A percentile compares a stretch with the other conserved stretches of the same genome.
Evolutionary conservation across 75 land plant species (phyloP).

Genomic region (Sequoia sempervirens): DNA sequence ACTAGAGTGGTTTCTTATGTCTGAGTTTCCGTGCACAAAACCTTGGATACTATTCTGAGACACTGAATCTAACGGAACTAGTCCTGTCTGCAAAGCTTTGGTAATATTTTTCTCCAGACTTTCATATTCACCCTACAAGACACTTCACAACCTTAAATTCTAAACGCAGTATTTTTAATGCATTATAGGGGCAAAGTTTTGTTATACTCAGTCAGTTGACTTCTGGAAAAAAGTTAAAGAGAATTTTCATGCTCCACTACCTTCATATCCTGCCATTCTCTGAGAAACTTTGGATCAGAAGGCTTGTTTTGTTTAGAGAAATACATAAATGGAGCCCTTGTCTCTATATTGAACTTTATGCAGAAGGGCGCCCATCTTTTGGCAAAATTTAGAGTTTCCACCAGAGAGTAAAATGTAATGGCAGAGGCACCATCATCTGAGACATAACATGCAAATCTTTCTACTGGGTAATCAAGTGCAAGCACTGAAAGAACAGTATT

Average conservation of each 20-base stretch:
- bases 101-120: not conserved
- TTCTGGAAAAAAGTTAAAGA: not conserved
- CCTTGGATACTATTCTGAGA: not conserved
- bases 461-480: slow-evolving; percentile 15
- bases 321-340: not conserved
- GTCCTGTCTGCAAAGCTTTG: not conserved
- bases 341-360: slow-evolving; percentile 4
- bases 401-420: slow-evolving; percentile 7
- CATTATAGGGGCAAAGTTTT: not conserved
- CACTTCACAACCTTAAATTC: not conserved
- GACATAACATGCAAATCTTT: slow-evolving; percentile 18
- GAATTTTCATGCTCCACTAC: not conserved
- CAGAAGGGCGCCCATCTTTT: slow-evolving; percentile 8
- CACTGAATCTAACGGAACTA: not conserved
- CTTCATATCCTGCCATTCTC: not conserved
- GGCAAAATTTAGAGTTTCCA: slow-evolving; percentile 2
- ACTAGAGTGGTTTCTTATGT: not conserved
- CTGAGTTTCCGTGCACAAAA: not conserved
- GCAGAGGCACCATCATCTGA: slow-evolving; percentile 16
- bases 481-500: slow-evolving; percentile 10
- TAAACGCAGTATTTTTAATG: not conserved
- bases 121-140: not conserved
- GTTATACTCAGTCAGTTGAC: no score
- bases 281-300: not conserved
- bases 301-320: not conserved